phyloP scores from a whole-genome alignment of 306 rosid species.

The Lablab purpureus region DNA sequence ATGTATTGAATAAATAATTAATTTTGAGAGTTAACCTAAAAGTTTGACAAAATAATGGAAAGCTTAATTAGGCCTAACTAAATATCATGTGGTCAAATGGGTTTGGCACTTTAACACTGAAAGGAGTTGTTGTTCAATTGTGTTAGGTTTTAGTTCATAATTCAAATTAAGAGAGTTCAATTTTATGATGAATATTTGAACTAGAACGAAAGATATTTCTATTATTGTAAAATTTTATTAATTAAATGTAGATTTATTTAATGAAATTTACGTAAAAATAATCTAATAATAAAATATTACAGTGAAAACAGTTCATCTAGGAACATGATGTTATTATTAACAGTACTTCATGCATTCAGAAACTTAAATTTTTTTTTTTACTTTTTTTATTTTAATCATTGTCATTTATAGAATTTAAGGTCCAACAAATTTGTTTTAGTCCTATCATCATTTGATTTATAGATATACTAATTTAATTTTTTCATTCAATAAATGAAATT shows the following conservation, averaged over 20 bases:
- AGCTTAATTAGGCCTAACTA: constrained; percentile 22
- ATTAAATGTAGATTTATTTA: neutral
- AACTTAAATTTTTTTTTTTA: neutral
- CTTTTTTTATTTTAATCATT: neutral
- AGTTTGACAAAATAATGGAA: neutral
- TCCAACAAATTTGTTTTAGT: neutral
- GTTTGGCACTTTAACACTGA: constrained; percentile 35
- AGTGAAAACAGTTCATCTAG: neutral
- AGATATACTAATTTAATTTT: neutral
- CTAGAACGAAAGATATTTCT: neutral
- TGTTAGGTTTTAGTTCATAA: neutral
- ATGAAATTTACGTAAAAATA: neutral
- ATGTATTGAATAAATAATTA: neutral
- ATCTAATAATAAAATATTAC: neutral
- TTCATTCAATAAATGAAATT: neutral
- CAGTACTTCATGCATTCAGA: neutral
- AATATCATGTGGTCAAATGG: neutral
- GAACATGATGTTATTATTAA: neutral
- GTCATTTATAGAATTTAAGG: neutral
- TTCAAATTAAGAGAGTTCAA: neutral
- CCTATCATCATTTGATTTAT: neutral
- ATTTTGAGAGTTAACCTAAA: constrained; percentile 18
- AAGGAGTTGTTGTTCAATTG: neutral
- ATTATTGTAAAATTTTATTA: too few relatives aligned
- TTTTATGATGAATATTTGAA: neutral